Base-by-base conservation (phyloP, 139 green algal species). In the Chlorella sp. region DNA sequence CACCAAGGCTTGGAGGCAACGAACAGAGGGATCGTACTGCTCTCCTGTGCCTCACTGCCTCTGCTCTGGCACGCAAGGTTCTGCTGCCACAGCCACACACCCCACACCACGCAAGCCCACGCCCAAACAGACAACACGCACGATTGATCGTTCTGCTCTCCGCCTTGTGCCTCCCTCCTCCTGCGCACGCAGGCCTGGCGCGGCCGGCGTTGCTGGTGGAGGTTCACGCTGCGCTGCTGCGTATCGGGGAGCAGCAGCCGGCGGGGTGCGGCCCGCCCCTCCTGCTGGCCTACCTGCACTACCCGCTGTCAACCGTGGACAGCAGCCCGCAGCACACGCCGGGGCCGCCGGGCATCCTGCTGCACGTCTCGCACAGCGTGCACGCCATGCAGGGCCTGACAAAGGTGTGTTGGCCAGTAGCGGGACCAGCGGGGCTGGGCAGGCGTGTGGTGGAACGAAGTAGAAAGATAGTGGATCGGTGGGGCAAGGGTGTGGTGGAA, bases 241-340 rank as follows among this genome's bases (percentile, higher is more conserved):
- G n/a, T 30, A 26, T 86, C 0, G 18, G 14, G 60, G 16, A 22
- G 81, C 36, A 39, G 32, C 37, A n/a, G 37, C 40, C 73, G 7
- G 26, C 39, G 5, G 28, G 18, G 30, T 88, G 71, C 71, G 30
- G 34, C 2, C 53, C 40, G 9, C 83, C 89, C 32, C 80, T 91
- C 19, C 40, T 94, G 2, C 77, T 97, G 11, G 93, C 90, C 12
- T 96, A 95, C 77, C 92, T 93, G 21, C 95, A 97, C 86, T 95
- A 96, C 90, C 95, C 95, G 5, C 90, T 97, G 37, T 87, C 89
- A 53, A 88, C 86, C 15, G 57, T 94, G 5, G 90, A 93, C 66
- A 87, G 84, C 84, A 34, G 75, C 24, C 71, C 91, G 18, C 68
- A 68, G 19, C 84, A 91, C 64, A n/a, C 53, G 1, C 18, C 40